These are phyloP conservation scores for Salix dunnii DNA, from an alignment of 345 rosid species.

Conservation along the genomic window DNA sequence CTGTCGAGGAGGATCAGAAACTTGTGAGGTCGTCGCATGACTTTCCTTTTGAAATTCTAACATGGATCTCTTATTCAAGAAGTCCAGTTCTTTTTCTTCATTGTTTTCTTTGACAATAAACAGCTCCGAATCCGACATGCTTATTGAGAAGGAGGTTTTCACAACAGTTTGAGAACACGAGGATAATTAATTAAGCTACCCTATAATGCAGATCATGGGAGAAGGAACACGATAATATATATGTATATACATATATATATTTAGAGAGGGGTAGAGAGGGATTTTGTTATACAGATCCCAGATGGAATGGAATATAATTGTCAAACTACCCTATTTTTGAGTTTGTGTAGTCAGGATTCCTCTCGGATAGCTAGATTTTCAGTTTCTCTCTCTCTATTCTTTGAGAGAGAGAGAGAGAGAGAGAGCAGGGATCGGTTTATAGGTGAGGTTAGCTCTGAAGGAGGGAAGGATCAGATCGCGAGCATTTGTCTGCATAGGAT, in stretches of 20 bases:
- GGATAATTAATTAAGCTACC: neutral
- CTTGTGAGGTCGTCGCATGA: neutral
- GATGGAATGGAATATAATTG: neutral
- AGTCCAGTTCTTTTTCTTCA: constrained; percentile 23
- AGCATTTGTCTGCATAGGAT: constrained; percentile 23
- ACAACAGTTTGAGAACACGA: neutral
- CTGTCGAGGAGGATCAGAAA: neutral
- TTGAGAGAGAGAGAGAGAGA: neutral
- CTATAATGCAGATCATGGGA: neutral
- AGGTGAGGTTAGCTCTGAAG: neutral
- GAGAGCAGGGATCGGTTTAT: neutral
- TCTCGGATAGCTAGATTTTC: neutral
- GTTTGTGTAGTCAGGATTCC: neutral
- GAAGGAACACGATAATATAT: neutral
- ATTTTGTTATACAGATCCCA: neutral
- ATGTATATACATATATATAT: too few species aligned
- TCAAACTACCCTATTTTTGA: neutral
- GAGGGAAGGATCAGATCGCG: neutral
- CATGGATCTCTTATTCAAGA: neutral
- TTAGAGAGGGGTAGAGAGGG: neutral
- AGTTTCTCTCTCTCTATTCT: neutral
- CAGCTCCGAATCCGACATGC: constrained; percentile 32
- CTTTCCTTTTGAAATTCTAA: neutral
- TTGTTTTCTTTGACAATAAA: constrained; percentile 23
- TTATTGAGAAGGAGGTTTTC: neutral